Evolutionary conservation across 176 grass and related monocot species (phyloP), one percentile per base, ranked within the genome.

Genomic region (Eleusine indica): DNA sequence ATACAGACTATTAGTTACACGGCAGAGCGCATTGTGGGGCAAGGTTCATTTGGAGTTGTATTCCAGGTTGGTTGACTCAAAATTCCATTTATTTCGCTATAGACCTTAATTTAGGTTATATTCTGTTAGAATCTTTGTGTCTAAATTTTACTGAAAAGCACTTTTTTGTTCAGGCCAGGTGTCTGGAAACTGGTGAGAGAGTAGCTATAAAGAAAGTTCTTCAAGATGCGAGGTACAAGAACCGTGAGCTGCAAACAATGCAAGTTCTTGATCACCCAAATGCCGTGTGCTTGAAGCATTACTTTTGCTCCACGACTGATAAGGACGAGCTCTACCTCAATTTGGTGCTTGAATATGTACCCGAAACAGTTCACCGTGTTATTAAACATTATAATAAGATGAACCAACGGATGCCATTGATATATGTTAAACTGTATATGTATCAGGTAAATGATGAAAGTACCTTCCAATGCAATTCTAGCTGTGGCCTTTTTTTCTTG

Each of bases 151-250:
- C 21, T 87, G 21, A 43, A 17, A 68, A 53, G 14, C 32, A 21
- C 17, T 73, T 73, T 72, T 12, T 78, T 41, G 15, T 73, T 32
- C 9, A 97, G 93, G 93, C 90, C n/a, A 95, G 90, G 51, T 91
- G 88, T 85, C 52, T 91, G 18, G 93, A 95, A 86, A 95, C 90
- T 74, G 86, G 82, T 62, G 93, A 91, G 79, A 92, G 80, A 66
- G 88, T 92, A 75, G 93, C 93, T 73, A 87, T 95, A 84, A 95
- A 95, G 84, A 95, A 95, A 82, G 93, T 95, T 88, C 89, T 92
- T 77, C 93, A 95, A 88, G 93, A 95, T 74, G 82, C 42, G 60
- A 87, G 90, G 15, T 95, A 95, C 77, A 95, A 95, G 88, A 95
- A 95, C 83, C 87, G 93, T 62, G 93, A 95, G 68, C 76, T 95